Evolutionary conservation across 2,329 filamentous ascomycete genomes (phyloP), one percentile per base, ranked within the genome.

Genomic region (Cladophialophora psammophila): DNA sequence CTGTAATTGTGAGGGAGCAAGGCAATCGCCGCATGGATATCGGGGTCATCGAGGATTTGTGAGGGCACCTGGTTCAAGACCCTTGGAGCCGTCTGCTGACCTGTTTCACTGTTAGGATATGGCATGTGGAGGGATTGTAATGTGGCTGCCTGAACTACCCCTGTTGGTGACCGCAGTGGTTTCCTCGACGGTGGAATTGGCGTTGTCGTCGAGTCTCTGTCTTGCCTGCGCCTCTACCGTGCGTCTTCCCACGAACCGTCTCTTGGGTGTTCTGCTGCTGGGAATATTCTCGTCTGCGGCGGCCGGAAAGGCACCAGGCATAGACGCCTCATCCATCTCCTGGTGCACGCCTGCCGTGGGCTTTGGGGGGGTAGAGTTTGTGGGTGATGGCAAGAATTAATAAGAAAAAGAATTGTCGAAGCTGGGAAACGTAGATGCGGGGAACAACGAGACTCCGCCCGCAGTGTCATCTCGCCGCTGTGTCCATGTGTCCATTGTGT

Each of bases 1-100:
- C 92, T 94, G 85, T 99, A 99, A 83, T 99, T 99, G n/a, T 88
- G 83, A 0, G 95, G 95, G 2, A 99, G 87, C 36, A 99, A 86
- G 5, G 88, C 85, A 66, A 98, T 93, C 3, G 95, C 95, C 53
- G 89, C 90, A 78, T 94, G 94, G 75, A 99, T 91, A 56, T 91
- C 91, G 56, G 89, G 84, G 75, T 99, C 91, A 70, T 96, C 86
- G 20, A 95, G 84, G 70, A 99, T 97, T 70, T 94, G 91, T 15
- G 89, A 85, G 2, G 95, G 94, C 1, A 99, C 91, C 76, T 95
- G 92, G 77, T 97, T 98, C 68, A 98, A 80, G n/a, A 93, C 87
- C 71, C 95, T 87, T 1, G 92, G 90, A 15, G 89, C 85, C 74
- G 92, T 86, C 72, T 91, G 86, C 45, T 92, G 86, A 72, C 91